A percentile compares a stretch with the other conserved stretches of the same genome.
phyloP scores from a whole-genome alignment of 352 stramenopile genomes.

The Globisporangium cylindrosporum region DNA sequence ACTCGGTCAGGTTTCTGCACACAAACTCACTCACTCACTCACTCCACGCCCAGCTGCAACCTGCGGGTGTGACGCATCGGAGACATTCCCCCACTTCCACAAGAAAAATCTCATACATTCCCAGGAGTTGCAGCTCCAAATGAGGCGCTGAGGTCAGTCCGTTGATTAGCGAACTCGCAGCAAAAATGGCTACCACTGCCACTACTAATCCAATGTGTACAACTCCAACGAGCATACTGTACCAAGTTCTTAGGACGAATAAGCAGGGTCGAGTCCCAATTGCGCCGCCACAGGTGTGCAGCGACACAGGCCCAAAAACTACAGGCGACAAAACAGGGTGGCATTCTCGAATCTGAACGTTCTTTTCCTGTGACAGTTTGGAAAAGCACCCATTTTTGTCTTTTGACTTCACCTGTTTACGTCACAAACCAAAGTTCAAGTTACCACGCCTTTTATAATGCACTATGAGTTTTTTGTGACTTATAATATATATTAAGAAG shows the following conservation, averaged over 20 bases:
- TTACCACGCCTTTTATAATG: not conserved
- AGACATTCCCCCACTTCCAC: constrained; percentile 13
- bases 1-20: too few species aligned
- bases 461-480: too few species aligned
- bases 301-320: too few species aligned
- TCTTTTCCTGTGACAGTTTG: not conserved
- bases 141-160: not conserved
- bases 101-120: constrained; percentile 2
- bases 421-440: constrained; percentile 13
- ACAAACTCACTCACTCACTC: too few species aligned
- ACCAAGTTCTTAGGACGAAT: not conserved
- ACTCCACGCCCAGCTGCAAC: not conserved
- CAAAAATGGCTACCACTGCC: not conserved
- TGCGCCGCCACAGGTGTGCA: not conserved
- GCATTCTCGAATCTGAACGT: not conserved
- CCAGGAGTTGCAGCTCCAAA: not conserved
- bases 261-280: not conserved
- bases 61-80: constrained; percentile 15
- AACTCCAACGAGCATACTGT: not conserved
- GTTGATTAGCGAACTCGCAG: not conserved
- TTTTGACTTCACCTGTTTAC: not conserved
- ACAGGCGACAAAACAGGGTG: not conserved
- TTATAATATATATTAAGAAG: not conserved
- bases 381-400: not conserved
- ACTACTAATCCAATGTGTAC: not conserved